Percentiles rank a stretch among this genome's conserved stretches.
Evolutionary conservation across 148 eudicot genomes (phyloP).

Genomic region (Chenopodium quinoa): DNA sequence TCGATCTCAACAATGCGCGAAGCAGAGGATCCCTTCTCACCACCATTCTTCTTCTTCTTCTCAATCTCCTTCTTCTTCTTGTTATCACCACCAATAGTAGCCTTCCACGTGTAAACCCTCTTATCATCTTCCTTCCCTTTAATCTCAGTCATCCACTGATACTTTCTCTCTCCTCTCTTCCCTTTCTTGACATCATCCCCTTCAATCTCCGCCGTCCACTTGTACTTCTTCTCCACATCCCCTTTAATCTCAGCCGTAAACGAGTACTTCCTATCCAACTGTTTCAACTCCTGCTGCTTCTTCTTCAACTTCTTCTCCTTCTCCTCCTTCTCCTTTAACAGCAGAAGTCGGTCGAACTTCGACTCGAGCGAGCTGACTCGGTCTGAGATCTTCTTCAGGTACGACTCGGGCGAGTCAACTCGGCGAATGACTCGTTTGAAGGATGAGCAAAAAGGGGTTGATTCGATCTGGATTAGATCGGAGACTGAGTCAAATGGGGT

Average conservation of each 20-base stretch:
- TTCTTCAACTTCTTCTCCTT: constrained; percentile 1
- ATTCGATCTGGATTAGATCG: constrained; percentile 30
- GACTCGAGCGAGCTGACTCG: constrained; percentile 72
- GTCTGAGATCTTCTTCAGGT: constrained; percentile 50
- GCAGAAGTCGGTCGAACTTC: constrained; percentile 40
- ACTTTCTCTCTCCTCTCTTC: constrained; percentile 46
- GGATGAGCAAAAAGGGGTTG: constrained; percentile 29
- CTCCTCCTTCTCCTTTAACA: constrained; percentile 22
- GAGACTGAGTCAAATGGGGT: constrained; percentile 27
- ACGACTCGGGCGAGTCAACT: constrained; percentile 28
- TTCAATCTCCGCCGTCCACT: constrained; percentile 64
- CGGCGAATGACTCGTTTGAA: constrained; percentile 33
- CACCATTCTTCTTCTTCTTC: constrained; percentile 27
- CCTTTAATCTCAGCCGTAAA: constrained; percentile 45
- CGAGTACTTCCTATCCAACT: constrained; percentile 42
- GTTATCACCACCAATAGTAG: constrained; percentile 45
- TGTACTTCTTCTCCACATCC: constrained; percentile 42
- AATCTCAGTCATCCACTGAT: constrained; percentile 68
- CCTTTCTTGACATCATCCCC: constrained; percentile 39
- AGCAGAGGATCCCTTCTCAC: constrained; percentile 14
- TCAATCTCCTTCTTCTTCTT: constrained; percentile 37
- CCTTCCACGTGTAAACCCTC: constrained; percentile 58
- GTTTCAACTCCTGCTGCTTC: constrained; percentile 5
- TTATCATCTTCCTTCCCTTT: constrained; percentile 45
- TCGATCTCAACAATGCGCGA: constrained; percentile 74